Percentiles rank a stretch among this genome's conserved stretches.
phyloP scores from a whole-genome alignment of 2,329 filamentous ascomycete species.

The Aureobasidium melanogenum region DNA sequence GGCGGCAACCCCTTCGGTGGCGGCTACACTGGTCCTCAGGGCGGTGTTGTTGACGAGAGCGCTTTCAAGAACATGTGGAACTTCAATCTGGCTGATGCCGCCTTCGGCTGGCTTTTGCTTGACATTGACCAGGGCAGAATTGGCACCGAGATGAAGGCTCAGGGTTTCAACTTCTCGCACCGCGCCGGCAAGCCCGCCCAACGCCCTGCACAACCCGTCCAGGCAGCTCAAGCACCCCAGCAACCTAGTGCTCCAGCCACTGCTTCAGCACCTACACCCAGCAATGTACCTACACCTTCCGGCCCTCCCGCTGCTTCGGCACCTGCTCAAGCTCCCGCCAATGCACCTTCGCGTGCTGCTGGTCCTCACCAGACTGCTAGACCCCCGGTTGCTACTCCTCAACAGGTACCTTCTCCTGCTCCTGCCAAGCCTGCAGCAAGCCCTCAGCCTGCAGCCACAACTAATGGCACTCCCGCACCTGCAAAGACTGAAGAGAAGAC shows the following conservation, averaged over 20 bases:
- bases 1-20: constrained; percentile 96
- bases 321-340: constrained; percentile 28
- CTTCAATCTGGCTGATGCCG: constrained; percentile 95
- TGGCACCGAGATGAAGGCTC: constrained; percentile 95
- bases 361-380: constrained; percentile 11
- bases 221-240: constrained; percentile 29
- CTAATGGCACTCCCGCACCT: constrained; percentile 11
- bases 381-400: constrained; percentile 7
- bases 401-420: constrained; percentile 4
- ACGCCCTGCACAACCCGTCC: constrained; percentile 28
- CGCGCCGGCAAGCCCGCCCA: constrained; percentile 64
- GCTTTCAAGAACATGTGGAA: constrained; percentile 99
- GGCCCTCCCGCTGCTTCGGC: constrained; percentile 16
- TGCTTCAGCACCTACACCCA: constrained; percentile 28
- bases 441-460: constrained; percentile 11
- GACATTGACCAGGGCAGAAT: constrained; percentile 94
- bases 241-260: constrained; percentile 29
- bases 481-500: constrained; percentile 20
- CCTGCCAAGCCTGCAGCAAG: constrained; percentile 16
- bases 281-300: constrained; percentile 31
- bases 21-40: constrained; percentile 61
- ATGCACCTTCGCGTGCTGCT: constrained; percentile 21
- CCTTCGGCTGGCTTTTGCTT: constrained; percentile 90
- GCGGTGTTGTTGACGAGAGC: constrained; percentile 92
- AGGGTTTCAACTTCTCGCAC: constrained; percentile 98